phyloP scores from a whole-genome alignment of 2,329 filamentous ascomycete species.

The Emericellopsis cladophorae region DNA sequence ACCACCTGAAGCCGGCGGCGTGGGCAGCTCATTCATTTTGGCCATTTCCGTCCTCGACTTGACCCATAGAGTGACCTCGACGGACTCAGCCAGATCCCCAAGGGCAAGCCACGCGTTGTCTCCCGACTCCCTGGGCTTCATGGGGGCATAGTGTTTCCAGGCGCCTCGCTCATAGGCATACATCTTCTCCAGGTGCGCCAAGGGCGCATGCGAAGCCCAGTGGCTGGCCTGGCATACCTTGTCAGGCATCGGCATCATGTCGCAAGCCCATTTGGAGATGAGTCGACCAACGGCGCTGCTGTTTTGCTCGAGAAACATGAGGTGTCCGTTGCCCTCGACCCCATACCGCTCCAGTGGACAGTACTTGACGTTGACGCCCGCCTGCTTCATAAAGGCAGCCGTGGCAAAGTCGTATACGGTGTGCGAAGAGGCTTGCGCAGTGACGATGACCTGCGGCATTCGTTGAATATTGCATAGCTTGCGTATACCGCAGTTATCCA shows the following conservation, averaged over 20 bases:
- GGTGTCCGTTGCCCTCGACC: constrained; percentile 41
- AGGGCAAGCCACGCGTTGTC: no score
- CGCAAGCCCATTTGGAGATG: constrained; percentile 17
- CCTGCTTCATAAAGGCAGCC: constrained; percentile 36
- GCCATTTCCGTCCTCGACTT: no score
- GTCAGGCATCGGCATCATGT: neutral
- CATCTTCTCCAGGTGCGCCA: no score
- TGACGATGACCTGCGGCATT: constrained; percentile 35
- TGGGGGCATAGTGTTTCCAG: no score
- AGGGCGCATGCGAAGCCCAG: no score
- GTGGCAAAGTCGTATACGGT: constrained; percentile 41
- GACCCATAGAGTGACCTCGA: no score
- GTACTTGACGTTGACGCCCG: constrained; percentile 30
- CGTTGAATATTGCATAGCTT: constrained; percentile 32
- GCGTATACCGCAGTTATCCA: constrained; percentile 9
- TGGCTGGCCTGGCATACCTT: no score
- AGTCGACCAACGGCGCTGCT: constrained; percentile 26
- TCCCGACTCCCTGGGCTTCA: no score
- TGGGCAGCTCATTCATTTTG: no score
- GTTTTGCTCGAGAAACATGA: constrained; percentile 41
- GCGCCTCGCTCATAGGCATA: no score
- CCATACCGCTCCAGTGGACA: constrained; percentile 27
- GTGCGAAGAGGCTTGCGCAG: constrained; percentile 40
- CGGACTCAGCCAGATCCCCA: no score
- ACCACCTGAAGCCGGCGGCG: no score